Percentiles rank a stretch among this genome's conserved stretches.
phyloP scores from a whole-genome alignment of 208 protist species.

The Acanthamoeba lenticulata region DNA sequence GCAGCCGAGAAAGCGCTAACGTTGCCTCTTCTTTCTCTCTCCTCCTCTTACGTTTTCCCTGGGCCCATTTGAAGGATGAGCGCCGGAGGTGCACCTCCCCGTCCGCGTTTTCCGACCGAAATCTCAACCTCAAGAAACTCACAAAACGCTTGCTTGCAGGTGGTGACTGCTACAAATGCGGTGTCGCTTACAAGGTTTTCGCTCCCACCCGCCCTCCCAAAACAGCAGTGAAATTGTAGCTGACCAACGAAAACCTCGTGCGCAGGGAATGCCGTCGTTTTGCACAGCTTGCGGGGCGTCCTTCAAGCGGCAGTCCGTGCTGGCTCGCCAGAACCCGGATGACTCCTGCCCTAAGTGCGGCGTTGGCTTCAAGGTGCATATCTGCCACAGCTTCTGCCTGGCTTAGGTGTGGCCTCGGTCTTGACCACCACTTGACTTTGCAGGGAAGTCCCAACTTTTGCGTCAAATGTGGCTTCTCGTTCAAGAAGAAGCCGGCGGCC shows the following conservation, averaged over 20 bases:
- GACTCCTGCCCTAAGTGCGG: conserved; percentile 10
- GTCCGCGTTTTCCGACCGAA: neutral
- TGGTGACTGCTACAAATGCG: conserved; percentile 42
- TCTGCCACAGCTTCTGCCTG: neutral
- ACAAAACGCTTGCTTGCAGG: neutral
- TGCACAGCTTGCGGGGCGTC: conserved; percentile 36
- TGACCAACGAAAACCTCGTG: neutral
- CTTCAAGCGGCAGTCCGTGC: conserved; percentile 46
- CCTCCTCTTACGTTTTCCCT: too few species aligned
- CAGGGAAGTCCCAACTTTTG: conserved; percentile 53
- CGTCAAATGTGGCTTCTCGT: conserved; percentile 46
- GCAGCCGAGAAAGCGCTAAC: too few species aligned
- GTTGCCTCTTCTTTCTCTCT: too few species aligned
- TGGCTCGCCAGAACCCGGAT: conserved; percentile 50
- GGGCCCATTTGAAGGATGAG: too few species aligned
- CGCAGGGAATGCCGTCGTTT: conserved; percentile 18
- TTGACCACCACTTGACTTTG: neutral
- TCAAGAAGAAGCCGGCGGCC: conserved; percentile 31
- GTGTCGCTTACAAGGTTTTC: neutral
- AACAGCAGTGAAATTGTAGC: neutral
- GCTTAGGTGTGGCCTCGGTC: neutral
- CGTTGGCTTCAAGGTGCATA: neutral
- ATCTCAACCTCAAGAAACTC: neutral
- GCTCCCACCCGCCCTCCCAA: neutral
- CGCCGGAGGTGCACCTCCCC: too few species aligned